A percentile compares a stretch with the other conserved stretches of the same genome.
These are phyloP conservation scores for bread wheat (Triticum aestivum) DNA, from an alignment of 176 grass and related monocot species.

Conservation along the genomic window DNA sequence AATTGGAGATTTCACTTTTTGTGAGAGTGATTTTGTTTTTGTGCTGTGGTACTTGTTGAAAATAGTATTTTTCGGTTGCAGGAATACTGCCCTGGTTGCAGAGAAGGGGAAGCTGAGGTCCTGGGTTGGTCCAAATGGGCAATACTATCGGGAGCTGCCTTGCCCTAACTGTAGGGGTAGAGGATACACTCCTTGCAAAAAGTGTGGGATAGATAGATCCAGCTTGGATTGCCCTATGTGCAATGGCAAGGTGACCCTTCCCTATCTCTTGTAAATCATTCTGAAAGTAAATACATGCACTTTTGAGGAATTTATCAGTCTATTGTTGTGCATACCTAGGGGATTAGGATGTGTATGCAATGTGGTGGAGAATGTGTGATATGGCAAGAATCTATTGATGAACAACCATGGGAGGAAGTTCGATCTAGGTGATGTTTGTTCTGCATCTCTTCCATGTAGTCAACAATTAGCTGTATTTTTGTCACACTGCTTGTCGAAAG, in stretches of 20 bases:
- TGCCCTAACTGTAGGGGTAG: conserved; percentile 83
- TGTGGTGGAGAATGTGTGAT: conserved; percentile 89
- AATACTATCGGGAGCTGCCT: conserved; percentile 87
- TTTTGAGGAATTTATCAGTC: neutral
- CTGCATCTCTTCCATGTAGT: neutral
- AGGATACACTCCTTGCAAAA: conserved; percentile 78
- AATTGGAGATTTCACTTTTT: neutral
- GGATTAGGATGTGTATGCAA: conserved; percentile 70
- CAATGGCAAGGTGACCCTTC: conserved; percentile 72
- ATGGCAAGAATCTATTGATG: conserved; percentile 98
- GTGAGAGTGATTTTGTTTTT: neutral
- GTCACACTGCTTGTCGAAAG: neutral
- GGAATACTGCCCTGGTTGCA: conserved; percentile 43
- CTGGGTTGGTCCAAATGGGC: conserved; percentile 94
- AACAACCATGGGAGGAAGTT: conserved; percentile 85
- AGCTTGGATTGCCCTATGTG: conserved; percentile 73
- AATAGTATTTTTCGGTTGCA: conserved; percentile 26
- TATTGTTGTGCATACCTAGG: conserved; percentile 46
- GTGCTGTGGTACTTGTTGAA: conserved; percentile 1
- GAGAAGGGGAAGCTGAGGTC: conserved; percentile 67
- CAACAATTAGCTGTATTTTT: neutral
- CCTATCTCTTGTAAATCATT: conserved; percentile 14
- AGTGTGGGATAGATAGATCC: conserved; percentile 82
- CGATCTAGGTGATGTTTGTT: conserved; percentile 59
- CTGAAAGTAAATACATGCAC: neutral